phyloP scores from a whole-genome alignment of 2,329 filamentous ascomycete species.

The Botryotinia convoluta region DNA sequence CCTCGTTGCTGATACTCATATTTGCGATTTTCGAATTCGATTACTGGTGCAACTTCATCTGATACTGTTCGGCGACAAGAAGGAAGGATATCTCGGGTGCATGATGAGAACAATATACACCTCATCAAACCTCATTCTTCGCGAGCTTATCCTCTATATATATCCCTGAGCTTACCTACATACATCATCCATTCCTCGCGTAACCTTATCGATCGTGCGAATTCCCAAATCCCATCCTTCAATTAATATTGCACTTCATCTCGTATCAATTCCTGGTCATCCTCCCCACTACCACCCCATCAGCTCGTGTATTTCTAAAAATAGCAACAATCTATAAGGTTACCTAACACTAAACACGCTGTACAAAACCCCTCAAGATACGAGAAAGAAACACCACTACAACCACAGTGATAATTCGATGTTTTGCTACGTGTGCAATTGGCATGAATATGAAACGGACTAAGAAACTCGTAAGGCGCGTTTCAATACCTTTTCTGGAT shows the following conservation, averaged over 20 bases:
- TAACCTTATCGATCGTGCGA: neutral
- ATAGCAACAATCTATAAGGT: neutral
- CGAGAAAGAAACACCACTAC: neutral
- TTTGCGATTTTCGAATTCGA: neutral
- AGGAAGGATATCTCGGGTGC: neutral
- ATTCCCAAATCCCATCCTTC: neutral
- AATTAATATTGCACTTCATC: neutral
- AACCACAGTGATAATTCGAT: neutral
- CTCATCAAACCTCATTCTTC: neutral
- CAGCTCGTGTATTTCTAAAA: neutral
- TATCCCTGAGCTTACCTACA: neutral
- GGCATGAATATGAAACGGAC: neutral
- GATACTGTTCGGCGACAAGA: neutral
- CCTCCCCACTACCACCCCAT: neutral
- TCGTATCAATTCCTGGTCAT: neutral
- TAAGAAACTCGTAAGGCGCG: neutral
- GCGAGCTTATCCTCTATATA: neutral
- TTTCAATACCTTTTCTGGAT: neutral
- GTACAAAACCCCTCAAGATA: neutral
- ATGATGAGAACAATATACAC: neutral
- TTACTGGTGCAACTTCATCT: neutral
- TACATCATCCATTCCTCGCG: neutral
- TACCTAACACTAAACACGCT: neutral
- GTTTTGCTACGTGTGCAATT: neutral
- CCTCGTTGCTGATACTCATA: neutral